Base-by-base conservation (phyloP, 1,284 basidiomycete genomes). In the Ceratobasidium sp. region DNA sequence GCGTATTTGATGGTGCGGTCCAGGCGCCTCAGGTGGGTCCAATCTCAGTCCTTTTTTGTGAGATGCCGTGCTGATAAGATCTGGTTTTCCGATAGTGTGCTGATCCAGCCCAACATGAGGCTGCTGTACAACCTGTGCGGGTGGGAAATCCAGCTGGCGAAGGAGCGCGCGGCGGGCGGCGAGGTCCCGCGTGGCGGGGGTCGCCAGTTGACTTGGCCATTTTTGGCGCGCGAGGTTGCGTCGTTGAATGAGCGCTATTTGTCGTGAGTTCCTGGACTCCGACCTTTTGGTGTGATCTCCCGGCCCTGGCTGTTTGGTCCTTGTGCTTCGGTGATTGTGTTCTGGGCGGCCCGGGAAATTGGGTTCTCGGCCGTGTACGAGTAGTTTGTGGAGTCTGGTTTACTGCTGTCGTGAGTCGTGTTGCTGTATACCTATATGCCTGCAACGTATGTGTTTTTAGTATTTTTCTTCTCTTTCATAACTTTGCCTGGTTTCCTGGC, bases 61-160 rank as follows among this genome's bases (percentile, higher is more conserved):
- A 83, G 82, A 74, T 49, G 64, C 27, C n/a, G 69, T 54, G 62
- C 34, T 61, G 34, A 43, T 54, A 58, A 9, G 58, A 24, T 29
- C 51, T 75, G 83, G 91, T 16, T 91, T 96, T 37, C 49, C 27
- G 27, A 22, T 39, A 72, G 68, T 46, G 68, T 72, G 41, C 46
- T 96, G 76, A 97, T 98, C 78, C 96, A 98, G 84, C 96, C 96
- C 19, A 97, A 97, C 79, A 91, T 98, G 88, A 87, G 95, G 54
- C 85, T 98, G 81, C 83, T 98, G 81, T 98, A 96, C 84, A 97
- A 98, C 81, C 85, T 98, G 43, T 90, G 94, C 79, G 94, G 93
- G 13, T 98, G 95, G 94, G 95, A 98, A 83, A 89, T 94, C 78
- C 90, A 90, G 82, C 86, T 95, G 43, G 92, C 91, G 19, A 85